Evolutionary conservation across 345 rosid species (phyloP).

Genomic region (Salix exigua): DNA sequence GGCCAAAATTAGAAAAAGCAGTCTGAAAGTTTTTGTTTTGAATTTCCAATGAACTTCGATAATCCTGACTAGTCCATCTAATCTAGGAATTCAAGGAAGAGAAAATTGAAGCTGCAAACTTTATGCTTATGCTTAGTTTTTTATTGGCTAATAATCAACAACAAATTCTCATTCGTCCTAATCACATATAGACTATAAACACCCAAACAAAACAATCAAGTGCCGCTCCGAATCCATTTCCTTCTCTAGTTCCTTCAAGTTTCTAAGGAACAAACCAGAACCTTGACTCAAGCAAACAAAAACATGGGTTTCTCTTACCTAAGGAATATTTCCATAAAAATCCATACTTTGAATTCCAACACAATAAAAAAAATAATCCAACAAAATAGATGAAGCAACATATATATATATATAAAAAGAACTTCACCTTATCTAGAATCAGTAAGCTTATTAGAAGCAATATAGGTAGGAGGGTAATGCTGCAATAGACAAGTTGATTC

Average conservation of each 20-base stretch:
- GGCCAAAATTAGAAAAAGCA: too few species aligned
- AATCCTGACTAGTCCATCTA: background rate
- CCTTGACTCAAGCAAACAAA: background rate
- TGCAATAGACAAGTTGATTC: background rate
- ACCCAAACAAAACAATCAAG: background rate
- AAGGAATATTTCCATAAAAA: too few species aligned
- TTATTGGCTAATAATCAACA: background rate
- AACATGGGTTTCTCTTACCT: too few species aligned
- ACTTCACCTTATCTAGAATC: constrained; percentile 1
- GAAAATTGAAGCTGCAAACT: background rate
- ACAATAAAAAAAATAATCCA: background rate
- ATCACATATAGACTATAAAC: background rate
- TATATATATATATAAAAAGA: background rate
- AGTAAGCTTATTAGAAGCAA: background rate
- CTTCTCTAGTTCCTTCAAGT: too few species aligned
- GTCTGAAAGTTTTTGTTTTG: background rate
- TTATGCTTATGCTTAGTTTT: background rate
- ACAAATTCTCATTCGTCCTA: background rate
- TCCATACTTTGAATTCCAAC: background rate
- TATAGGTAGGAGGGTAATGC: background rate
- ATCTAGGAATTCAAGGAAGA: too few species aligned
- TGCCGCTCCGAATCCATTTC: background rate
- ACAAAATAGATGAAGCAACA: background rate
- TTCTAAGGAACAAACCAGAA: background rate
- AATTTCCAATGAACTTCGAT: background rate